A percentile compares a stretch with the other conserved stretches of the same genome.
phyloP scores from a whole-genome alignment of 1,284 basidiomycete genomes.

The Ustilago curta region DNA sequence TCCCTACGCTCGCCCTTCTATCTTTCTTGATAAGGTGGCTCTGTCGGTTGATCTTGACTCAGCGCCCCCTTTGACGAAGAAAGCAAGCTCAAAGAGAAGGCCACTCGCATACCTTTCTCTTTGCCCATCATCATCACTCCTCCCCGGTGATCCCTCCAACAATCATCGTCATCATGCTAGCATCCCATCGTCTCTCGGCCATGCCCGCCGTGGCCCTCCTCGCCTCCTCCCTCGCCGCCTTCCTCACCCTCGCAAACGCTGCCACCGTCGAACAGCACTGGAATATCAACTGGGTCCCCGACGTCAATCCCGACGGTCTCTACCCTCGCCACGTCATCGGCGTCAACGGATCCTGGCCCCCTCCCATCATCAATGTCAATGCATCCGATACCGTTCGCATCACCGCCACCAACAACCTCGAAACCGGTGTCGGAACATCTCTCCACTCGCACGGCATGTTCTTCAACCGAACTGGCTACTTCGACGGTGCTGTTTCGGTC shows the following conservation, averaged over 20 bases:
- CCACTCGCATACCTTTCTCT: not conserved
- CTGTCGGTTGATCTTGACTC: not conserved
- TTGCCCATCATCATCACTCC: slow-evolving; percentile 1
- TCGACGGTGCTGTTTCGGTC: slow-evolving; percentile 60
- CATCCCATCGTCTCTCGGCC: slow-evolving; percentile 11
- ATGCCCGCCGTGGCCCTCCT: slow-evolving; percentile 32
- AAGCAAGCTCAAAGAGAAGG: not conserved
- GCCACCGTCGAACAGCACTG: slow-evolving; percentile 71
- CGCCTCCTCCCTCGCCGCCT: slow-evolving; percentile 20
- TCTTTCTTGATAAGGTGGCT: slow-evolving; percentile 1
- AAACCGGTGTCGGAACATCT: slow-evolving; percentile 48
- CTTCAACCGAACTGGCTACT: slow-evolving; percentile 60
- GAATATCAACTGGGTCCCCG: slow-evolving; percentile 75
- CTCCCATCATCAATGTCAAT: slow-evolving; percentile 64
- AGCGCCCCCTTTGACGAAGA: not conserved
- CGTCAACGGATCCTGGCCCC: slow-evolving; percentile 62
- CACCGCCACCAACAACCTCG: slow-evolving; percentile 60
- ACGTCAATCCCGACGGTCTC: slow-evolving; percentile 65
- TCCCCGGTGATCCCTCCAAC: not conserved
- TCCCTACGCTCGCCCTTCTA: not conserved
- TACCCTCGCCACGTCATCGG: slow-evolving; percentile 56
- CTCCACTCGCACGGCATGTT: slow-evolving; percentile 68
- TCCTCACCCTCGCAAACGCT: slow-evolving; percentile 34
- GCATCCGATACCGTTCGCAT: slow-evolving; percentile 63
- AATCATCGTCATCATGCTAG: slow-evolving; percentile 19